Percentiles rank a stretch among this genome's conserved stretches.
These are phyloP conservation scores for Limnomonas spitsbergensis DNA, from an alignment of 139 green algal species.

Conservation along the genomic window DNA sequence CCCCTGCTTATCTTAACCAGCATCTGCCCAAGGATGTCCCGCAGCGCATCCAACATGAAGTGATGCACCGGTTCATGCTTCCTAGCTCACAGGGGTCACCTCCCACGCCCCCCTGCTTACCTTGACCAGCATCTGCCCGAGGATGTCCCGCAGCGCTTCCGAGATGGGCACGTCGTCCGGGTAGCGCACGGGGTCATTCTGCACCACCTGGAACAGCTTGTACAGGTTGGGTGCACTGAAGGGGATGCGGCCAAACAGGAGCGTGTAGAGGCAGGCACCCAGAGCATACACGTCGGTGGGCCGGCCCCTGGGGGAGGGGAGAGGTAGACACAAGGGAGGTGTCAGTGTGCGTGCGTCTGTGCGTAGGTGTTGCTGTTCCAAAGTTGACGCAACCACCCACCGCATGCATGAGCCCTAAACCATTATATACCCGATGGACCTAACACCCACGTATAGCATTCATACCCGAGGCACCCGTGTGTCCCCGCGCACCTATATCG, in stretches of 20 bases:
- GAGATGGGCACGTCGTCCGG: slow-evolving; percentile 51
- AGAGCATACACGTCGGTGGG: slow-evolving; percentile 80
- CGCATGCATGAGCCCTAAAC: slow-evolving; percentile 71
- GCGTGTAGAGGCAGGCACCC: slow-evolving; percentile 78
- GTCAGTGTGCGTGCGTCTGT: slow-evolving; percentile 41
- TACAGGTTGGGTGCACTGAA: slow-evolving; percentile 73
- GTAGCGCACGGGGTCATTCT: slow-evolving; percentile 68
- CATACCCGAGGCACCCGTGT: too few species aligned
- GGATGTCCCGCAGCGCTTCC: slow-evolving; percentile 55
- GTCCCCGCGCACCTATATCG: slow-evolving; percentile 8
- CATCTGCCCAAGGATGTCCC: slow-evolving; percentile 58
- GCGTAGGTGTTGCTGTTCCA: too few species aligned
- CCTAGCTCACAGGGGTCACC: too few species aligned
- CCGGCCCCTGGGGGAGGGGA: slow-evolving; percentile 45
- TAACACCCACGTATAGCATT: too few species aligned
- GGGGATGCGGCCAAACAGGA: slow-evolving; percentile 76
- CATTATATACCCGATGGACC: too few species aligned
- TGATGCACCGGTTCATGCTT: too few species aligned
- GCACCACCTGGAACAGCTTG: slow-evolving; percentile 76
- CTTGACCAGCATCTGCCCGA: slow-evolving; percentile 72
- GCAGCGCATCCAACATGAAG: too few species aligned
- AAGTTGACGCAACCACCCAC: too few species aligned
- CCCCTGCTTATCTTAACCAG: slow-evolving; percentile 66
- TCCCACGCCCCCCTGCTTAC: too few species aligned
- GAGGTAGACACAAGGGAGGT: too few species aligned